Evolutionary conservation across 75 land plant genomes (phyloP), one percentile per base, ranked within the genome.

Genomic region (Selaginella tamariscina): DNA sequence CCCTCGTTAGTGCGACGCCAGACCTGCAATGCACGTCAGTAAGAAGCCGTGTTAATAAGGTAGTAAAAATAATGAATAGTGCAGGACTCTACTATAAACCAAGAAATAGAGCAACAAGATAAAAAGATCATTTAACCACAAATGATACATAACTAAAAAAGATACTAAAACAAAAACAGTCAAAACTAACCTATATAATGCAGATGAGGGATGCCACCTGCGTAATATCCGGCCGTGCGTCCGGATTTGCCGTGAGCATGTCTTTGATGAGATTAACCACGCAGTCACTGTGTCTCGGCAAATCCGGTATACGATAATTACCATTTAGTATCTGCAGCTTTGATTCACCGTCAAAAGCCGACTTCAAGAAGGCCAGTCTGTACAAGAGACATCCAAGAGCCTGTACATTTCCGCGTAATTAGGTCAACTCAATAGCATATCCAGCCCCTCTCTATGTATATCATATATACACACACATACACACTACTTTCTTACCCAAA

Each of bases 341-440:
- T 56, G 99, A 95, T 76, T 95, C 99, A 29, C 96, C 96, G 79
- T 95, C 99, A 81, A 95, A 95, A 2, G 99, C 99, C 68, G 85
- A 85, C 71, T 91, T 95, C 49, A 91, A 71, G 73, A 85, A 90
- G 30, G 89, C 82, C 0, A 95, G 85, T 31, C 99, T 83, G 29
- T 81, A 95, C 11, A 95, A 67, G 21, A 95, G 84, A 56, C 99
- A 95, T 22, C 99, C 99, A 66, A 95, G 96, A 27, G 99, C 99
- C 99, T 95, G 83, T 29, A 76, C 49, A 68, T 23, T 13, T 5
- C 28, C 31, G 76, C 18, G 54, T 15, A 39, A n/a, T n/a, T n/a
- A n/a, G n/a, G n/a, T n/a, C n/a, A n/a, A n/a, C n/a, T n/a, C n/a
- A n/a, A n/a, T n/a, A n/a, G n/a, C n/a, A n/a, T n/a, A n/a, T n/a